Percentiles rank a stretch among this genome's conserved stretches.
These are phyloP conservation scores for Furculomyces boomerangus DNA, from an alignment of 371 early-diverging fungal species.

Conservation along the genomic window DNA sequence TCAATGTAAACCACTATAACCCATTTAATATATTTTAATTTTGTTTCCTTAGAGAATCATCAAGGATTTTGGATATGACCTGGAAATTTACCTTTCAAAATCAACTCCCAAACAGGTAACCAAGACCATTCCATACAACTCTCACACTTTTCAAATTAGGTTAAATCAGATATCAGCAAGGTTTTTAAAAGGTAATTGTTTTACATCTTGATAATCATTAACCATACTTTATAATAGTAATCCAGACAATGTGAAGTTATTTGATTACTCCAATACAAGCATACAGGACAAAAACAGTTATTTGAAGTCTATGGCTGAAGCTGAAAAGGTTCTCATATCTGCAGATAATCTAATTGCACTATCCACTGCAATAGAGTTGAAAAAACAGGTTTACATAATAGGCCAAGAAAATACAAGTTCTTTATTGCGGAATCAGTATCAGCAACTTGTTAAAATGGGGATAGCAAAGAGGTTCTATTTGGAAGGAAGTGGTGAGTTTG, in stretches of 20 bases:
- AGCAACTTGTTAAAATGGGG: background rate
- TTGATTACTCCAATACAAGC: background rate
- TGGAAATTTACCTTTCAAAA: background rate
- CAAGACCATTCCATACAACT: background rate
- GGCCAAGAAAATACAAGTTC: constrained; percentile 1
- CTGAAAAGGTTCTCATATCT: background rate
- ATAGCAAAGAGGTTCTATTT: constrained; percentile 2
- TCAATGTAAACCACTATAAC: background rate
- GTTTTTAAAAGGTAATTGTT: background rate
- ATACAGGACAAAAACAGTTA: background rate
- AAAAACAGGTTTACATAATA: constrained; percentile 1
- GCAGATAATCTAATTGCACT: constrained; percentile 1
- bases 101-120: background rate
- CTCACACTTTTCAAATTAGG: background rate
- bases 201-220: background rate
- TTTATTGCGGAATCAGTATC: background rate
- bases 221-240: background rate
- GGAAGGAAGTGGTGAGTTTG: background rate
- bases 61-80: background rate
- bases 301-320: background rate
- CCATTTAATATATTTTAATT: background rate
- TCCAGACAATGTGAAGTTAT: background rate
- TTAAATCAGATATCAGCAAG: background rate
- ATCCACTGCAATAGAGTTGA: background rate
- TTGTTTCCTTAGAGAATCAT: background rate